Evolutionary conservation across 805 yeast species (phyloP).

Genomic region (Lipomyces anomalus): DNA sequence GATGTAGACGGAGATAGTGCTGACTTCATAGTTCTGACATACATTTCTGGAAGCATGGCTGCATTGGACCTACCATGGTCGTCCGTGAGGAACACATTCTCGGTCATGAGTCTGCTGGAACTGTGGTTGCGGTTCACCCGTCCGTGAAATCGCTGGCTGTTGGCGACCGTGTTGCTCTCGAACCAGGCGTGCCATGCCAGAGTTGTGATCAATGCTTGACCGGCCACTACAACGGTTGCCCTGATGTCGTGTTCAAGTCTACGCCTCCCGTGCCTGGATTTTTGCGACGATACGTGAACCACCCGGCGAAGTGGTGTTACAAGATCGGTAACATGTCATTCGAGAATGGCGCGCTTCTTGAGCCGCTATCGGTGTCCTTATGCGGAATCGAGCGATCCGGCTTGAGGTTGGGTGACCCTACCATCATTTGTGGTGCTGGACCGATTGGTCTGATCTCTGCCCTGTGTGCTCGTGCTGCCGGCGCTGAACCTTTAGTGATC

Average conservation of each 20-base stretch:
- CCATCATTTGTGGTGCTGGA: slow-evolving; percentile 50
- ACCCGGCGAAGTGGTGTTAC: slow-evolving; percentile 37
- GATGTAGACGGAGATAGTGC: not conserved
- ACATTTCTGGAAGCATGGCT: slow-evolving; percentile 63
- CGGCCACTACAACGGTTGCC: slow-evolving; percentile 38
- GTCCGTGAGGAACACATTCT: slow-evolving; percentile 55
- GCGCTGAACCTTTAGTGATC: slow-evolving; percentile 48
- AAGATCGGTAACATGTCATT: slow-evolving; percentile 40
- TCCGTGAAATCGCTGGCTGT: slow-evolving; percentile 42
- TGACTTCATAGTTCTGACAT: slow-evolving; percentile 44
- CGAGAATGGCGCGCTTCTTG: slow-evolving; percentile 52
- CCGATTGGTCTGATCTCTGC: slow-evolving; percentile 53
- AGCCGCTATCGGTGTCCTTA: slow-evolving; percentile 50
- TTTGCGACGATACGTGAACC: slow-evolving; percentile 34
- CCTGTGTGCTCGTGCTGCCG: slow-evolving; percentile 46
- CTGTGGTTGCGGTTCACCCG: slow-evolving; percentile 46
- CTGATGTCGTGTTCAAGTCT: slow-evolving; percentile 34
- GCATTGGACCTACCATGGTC: slow-evolving; percentile 50
- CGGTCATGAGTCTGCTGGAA: slow-evolving; percentile 56
- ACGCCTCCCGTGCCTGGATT: slow-evolving; percentile 37
- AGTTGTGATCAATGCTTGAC: slow-evolving; percentile 33
- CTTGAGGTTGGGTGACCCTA: slow-evolving; percentile 45
- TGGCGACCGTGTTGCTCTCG: slow-evolving; percentile 41
- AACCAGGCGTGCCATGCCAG: slow-evolving; percentile 52
- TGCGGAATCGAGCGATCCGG: slow-evolving; percentile 48